phyloP scores from a whole-genome alignment of 1,284 basidiomycete genomes.

The Meira nashicola region DNA sequence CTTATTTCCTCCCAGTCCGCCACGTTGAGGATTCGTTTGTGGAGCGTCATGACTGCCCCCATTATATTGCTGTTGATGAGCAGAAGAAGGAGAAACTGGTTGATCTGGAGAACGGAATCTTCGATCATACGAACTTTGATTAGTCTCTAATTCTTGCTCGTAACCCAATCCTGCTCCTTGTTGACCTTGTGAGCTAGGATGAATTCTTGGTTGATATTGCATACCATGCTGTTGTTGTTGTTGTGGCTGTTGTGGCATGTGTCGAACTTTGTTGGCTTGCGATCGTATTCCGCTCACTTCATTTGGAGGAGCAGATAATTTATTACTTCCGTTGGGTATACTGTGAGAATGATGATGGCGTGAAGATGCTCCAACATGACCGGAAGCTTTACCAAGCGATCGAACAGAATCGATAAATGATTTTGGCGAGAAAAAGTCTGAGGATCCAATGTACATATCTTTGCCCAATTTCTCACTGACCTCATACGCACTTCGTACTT shows the following conservation, averaged over 20 bases:
- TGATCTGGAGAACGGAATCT: background rate
- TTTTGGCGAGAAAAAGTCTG: conserved; percentile 77
- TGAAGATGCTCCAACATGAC: background rate
- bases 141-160: background rate
- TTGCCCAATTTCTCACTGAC: conserved; percentile 70
- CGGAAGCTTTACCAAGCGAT: conserved; percentile 37
- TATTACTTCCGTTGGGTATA: conserved; percentile 23
- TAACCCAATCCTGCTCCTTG: background rate
- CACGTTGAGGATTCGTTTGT: background rate
- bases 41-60: background rate
- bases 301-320: conserved; percentile 26
- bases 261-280: background rate
- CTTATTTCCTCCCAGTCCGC: conserved; percentile 11
- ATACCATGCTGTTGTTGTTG: background rate
- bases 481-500: conserved; percentile 82
- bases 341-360: background rate
- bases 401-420: conserved; percentile 80
- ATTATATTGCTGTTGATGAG: background rate
- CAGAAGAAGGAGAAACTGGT: background rate
- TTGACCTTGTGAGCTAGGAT: background rate
- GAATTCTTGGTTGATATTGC: background rate
- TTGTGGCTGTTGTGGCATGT: background rate
- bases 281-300: conserved; percentile 29
- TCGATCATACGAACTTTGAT: conserved; percentile 6
- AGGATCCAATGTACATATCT: conserved; percentile 93